Evolutionary conservation across 257 asterid genomes (phyloP).

Genomic region (Verbena officinalis): DNA sequence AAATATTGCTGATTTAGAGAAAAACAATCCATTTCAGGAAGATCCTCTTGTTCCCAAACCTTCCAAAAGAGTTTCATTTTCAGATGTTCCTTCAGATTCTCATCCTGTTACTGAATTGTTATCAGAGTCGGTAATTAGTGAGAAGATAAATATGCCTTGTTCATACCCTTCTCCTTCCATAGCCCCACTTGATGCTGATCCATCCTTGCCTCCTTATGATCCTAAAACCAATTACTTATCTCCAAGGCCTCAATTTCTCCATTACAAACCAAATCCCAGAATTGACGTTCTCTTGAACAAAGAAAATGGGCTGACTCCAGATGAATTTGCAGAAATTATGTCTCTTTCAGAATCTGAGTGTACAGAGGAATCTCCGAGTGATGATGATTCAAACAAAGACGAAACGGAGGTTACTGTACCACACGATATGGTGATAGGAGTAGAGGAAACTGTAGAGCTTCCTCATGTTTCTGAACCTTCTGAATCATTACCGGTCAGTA

Average conservation of each 20-base stretch:
- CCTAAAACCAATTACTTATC: conserved; percentile 81
- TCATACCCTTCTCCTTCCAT: conserved; percentile 36
- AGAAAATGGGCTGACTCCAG: conserved; percentile 39
- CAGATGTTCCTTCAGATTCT: conserved; percentile 38
- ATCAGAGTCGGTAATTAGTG: conserved; percentile 36
- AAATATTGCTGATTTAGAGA: conserved; percentile 20
- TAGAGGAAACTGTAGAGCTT: conserved; percentile 24
- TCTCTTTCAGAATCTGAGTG: conserved; percentile 53
- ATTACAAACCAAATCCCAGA: conserved; percentile 75
- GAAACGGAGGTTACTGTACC: conserved; percentile 37
- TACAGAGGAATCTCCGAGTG: conserved; percentile 46
- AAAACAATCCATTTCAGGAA: conserved; percentile 33
- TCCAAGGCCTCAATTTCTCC: conserved; percentile 85
- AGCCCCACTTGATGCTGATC: conserved; percentile 87
- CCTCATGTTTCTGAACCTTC: conserved; percentile 1
- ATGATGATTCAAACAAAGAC: conserved; percentile 47
- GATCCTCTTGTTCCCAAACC: conserved; percentile 46
- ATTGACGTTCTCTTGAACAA: conserved; percentile 49
- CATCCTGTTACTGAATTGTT: conserved; percentile 25
- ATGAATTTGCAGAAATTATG: conserved; percentile 41
- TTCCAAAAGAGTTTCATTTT: conserved; percentile 56
- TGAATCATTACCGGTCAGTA: conserved; percentile 37
- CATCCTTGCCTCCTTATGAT: conserved; percentile 73
- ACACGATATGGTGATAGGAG: conserved; percentile 32
- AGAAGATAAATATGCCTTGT: conserved; percentile 25